These are phyloP conservation scores for Thelephora ganbajun DNA, from an alignment of 768 basidiomycete genomes.

Conservation along the genomic window DNA sequence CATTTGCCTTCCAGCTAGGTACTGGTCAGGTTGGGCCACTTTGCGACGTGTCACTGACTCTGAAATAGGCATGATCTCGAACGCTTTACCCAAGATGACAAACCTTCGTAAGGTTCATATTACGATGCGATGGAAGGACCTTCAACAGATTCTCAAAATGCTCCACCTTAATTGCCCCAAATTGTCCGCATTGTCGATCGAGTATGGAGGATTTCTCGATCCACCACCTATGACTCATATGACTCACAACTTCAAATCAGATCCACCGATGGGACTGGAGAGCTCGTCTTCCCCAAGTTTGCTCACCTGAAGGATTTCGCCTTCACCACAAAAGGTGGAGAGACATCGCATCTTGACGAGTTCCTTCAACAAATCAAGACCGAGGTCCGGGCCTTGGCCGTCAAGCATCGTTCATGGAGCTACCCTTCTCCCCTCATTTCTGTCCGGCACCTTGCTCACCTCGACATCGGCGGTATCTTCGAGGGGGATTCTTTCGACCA, in stretches of 20 bases:
- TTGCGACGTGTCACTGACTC: neutral
- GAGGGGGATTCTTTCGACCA: constrained; percentile 38
- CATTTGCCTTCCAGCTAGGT: no score
- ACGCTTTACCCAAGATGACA: constrained; percentile 47
- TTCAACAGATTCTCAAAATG: constrained; percentile 35
- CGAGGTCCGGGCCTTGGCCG: constrained; percentile 36
- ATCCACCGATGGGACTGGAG: constrained; percentile 16
- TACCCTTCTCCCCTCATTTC: constrained; percentile 41
- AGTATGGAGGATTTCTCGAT: constrained; percentile 19
- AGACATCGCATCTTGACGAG: constrained; percentile 23
- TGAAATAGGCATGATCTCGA: constrained; percentile 47
- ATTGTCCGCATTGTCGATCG: constrained; percentile 41
- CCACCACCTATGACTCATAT: neutral
- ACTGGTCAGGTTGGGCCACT: constrained; percentile 12
- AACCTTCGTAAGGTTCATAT: constrained; percentile 50
- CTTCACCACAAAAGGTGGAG: constrained; percentile 32
- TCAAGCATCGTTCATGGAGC: constrained; percentile 41
- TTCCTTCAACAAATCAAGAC: constrained; percentile 39
- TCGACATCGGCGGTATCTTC: constrained; percentile 48
- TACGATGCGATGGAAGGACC: constrained; percentile 39
- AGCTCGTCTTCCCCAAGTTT: constrained; percentile 16
- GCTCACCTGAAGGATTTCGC: constrained; percentile 43
- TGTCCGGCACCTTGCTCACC: constrained; percentile 48
- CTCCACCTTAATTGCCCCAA: constrained; percentile 30
- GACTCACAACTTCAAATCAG: constrained; percentile 4